These are phyloP conservation scores for Brasilioporus rufonigricans DNA, from an alignment of 768 basidiomycete genomes.

Conservation along the genomic window DNA sequence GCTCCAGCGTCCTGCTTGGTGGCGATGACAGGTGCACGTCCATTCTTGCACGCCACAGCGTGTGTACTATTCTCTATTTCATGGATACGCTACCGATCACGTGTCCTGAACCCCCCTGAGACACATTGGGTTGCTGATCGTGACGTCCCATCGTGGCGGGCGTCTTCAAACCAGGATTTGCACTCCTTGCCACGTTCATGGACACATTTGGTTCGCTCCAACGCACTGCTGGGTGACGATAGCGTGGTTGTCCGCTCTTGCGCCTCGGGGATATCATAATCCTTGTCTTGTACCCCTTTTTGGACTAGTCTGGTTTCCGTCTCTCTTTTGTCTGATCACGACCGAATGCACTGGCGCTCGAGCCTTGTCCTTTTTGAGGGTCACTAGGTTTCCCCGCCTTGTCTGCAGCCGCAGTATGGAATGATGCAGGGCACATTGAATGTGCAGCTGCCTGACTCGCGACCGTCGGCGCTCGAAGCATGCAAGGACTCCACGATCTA, in stretches of 20 bases:
- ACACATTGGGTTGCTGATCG: background rate
- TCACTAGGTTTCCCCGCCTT: too few species aligned
- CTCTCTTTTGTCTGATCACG: too few species aligned
- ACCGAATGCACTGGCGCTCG: too few species aligned
- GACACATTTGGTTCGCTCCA: background rate
- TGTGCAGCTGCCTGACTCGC: background rate
- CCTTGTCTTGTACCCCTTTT: background rate
- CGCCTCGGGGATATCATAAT: background rate
- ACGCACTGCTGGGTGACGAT: background rate
- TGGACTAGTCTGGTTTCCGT: background rate
- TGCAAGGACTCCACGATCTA: background rate
- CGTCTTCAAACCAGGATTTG: background rate
- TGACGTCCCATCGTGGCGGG: background rate
- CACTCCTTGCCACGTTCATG: background rate
- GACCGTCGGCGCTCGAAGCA: background rate
- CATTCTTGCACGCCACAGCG: background rate
- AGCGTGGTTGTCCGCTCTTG: background rate
- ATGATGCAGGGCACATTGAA: background rate
- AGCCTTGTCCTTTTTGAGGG: too few species aligned
- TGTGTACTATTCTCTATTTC: background rate
- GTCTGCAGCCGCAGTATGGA: background rate
- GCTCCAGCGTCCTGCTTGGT: background rate
- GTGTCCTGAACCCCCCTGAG: background rate
- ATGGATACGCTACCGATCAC: background rate
- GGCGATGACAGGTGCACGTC: background rate